Evolutionary conservation across 441 rosid genomes (phyloP), one percentile per base, ranked within the genome.

Genomic region (Aquilaria agallochum): DNA sequence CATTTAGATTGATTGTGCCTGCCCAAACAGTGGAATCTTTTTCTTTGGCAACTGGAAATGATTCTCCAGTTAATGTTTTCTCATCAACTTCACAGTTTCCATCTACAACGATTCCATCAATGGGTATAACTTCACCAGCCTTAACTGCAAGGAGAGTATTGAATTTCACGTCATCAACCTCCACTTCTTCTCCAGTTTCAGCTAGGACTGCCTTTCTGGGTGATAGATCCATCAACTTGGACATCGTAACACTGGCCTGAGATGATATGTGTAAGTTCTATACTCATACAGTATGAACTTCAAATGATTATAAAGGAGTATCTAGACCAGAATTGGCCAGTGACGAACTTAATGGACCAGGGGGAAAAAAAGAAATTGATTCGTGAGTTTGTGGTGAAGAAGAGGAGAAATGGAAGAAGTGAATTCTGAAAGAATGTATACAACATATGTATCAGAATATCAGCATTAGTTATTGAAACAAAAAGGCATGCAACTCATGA

Each of bases 21-120:
- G 99, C 96, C 95, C 84, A 91, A 11, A 91, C 96, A 5, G 74
- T 60, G 0, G 92, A 87, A 65, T 88, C 94, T 50, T 59, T 72
- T 30, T 80, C 80, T 67, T 94, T 94, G 60, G 90, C 53, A 53
- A 87, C 97, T 0, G 99, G 97, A 66, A 80, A 86, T 2, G 99
- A 81, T 70, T 91, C 99, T 9, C 99, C 99, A 0, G 99, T 94
- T 46, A 91, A 71, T 2, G 95, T 79, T 70, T 82, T 94, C 78
- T 94, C 99, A 53, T 94, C 99, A 34, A 89, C 97, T 58, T 94
- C 97, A 55, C 90, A 87, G 59, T 65, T 80, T 12, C 99, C 99
- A 60, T 86, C 95, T 0, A 84, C 84, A 31, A 94, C 92, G 46
- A 91, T 53, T 48, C 97, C 99, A 75, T 94, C 99, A 68, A 94